Conservation (phyloP, 2,329 filamentous ascomycete species). For the Colletotrichum kahawae region DNA sequence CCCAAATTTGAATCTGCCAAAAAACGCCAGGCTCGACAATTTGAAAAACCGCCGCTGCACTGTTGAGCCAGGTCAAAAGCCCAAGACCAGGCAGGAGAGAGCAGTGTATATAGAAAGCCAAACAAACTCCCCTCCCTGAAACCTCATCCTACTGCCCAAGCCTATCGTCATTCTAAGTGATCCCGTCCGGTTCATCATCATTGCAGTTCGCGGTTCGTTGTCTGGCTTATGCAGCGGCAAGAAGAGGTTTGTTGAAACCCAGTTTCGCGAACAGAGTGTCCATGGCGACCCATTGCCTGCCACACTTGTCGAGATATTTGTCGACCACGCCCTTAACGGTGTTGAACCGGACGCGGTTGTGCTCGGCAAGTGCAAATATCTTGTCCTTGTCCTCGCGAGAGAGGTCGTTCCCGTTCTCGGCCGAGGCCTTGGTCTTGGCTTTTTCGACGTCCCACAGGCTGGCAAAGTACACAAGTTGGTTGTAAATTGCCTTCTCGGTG, state of each 20-base stretch:
- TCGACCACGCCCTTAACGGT: conserved; percentile 81
- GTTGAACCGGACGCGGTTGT: conserved; percentile 81
- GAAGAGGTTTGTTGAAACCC: conserved; percentile 50
- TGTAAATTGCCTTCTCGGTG: conserved; percentile 89
- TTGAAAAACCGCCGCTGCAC: background rate
- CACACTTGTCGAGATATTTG: conserved; percentile 86
- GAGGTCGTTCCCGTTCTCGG: conserved; percentile 36
- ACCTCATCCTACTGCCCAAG: background rate
- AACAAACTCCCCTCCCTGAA: background rate
- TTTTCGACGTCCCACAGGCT: conserved; percentile 90
- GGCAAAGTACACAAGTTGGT: conserved; percentile 89
- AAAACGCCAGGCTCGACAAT: background rate
- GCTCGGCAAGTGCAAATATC: conserved; percentile 74
- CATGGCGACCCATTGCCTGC: conserved; percentile 93
- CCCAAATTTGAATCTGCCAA: background rate
- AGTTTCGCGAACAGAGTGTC: conserved; percentile 80
- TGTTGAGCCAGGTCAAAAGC: background rate
- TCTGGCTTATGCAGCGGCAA: background rate
- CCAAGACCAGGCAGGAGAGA: background rate
- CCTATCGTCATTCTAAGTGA: background rate
- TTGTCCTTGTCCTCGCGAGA: conserved; percentile 61
- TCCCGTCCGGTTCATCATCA: background rate
- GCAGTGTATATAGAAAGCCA: background rate
- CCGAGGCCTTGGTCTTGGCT: conserved; percentile 58
- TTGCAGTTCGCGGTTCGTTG: background rate